Percentiles rank a stretch among this genome's conserved stretches.
phyloP scores from a whole-genome alignment of 1,139 yeast species.

The Saccharomyces hybrid region DNA sequence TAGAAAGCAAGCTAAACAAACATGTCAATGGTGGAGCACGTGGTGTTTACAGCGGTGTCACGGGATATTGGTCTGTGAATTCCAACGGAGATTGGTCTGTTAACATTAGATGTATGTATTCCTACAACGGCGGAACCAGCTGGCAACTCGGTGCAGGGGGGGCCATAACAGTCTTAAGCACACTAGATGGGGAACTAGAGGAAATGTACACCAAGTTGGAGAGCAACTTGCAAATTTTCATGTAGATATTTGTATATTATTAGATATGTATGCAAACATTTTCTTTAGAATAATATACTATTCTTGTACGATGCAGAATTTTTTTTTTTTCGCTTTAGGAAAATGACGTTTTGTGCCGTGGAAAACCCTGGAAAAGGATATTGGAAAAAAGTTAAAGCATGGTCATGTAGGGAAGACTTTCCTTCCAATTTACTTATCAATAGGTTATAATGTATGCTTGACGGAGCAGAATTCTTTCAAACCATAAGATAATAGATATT shows the following conservation, averaged over 20 bases:
- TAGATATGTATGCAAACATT: background rate
- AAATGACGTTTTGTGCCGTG: constrained; percentile 1
- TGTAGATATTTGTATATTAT: background rate
- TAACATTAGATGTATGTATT: constrained; percentile 74
- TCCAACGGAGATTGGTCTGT: constrained; percentile 96
- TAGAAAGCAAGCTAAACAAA: constrained; percentile 34
- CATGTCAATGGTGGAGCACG: constrained; percentile 43
- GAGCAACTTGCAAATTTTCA: constrained; percentile 66
- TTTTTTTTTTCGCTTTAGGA: background rate
- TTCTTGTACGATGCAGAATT: background rate
- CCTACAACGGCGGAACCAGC: constrained; percentile 38
- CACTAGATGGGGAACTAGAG: constrained; percentile 77
- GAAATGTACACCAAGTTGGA: constrained; percentile 80
- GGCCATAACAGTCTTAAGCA: constrained; percentile 86
- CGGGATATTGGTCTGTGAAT: constrained; percentile 90
- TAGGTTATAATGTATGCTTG: background rate
- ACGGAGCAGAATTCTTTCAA: background rate
- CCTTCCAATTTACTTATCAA: background rate
- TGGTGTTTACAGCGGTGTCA: constrained; percentile 89
- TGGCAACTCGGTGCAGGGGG: constrained; percentile 99
- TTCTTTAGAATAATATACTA: background rate
- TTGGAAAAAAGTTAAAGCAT: background rate
- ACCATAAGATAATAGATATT: background rate
- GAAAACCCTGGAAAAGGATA: constrained; percentile 1
- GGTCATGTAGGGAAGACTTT: background rate